phyloP scores from a whole-genome alignment of 1,284 basidiomycete genomes.

The Cryptococcus sp. region DNA sequence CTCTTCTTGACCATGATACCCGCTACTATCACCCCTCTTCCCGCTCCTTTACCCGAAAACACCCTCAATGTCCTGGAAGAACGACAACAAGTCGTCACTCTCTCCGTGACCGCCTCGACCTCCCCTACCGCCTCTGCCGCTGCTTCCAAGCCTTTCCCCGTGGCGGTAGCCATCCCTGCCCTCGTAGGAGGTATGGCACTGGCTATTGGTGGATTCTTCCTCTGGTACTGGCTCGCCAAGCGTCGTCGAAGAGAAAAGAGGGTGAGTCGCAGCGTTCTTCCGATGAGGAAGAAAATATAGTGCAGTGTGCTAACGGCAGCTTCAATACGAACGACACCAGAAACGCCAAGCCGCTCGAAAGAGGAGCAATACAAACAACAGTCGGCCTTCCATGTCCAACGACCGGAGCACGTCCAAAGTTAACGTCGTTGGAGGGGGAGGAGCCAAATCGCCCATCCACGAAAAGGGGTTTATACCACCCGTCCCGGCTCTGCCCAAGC shows the following conservation, averaged over 20 bases:
- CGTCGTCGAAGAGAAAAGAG: conserved; percentile 15
- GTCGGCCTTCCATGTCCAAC: conserved; percentile 10
- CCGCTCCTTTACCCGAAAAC: not conserved
- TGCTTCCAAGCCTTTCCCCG: conserved; percentile 16
- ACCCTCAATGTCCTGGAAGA: not conserved
- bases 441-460: too few species aligned
- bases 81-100: conserved; percentile 4
- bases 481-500: conserved; percentile 15
- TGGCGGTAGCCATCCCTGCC: conserved; percentile 30
- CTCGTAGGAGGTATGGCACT: conserved; percentile 31
- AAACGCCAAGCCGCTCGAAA: conserved; percentile 16
- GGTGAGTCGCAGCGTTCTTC: conserved; percentile 13
- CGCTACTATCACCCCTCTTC: not conserved
- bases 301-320: conserved; percentile 15
- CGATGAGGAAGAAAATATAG: too few species aligned
- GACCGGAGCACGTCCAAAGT: not conserved
- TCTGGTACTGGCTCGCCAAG: conserved; percentile 22
- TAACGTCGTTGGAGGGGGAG: too few species aligned
- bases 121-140: not conserved
- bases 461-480: conserved; percentile 21
- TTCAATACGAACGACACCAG: conserved; percentile 25
- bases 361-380: conserved; percentile 14
- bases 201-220: conserved; percentile 18
- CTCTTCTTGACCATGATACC: too few species aligned
- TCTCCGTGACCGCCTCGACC: not conserved